These are phyloP conservation scores for Staphylotrichum tortipilum DNA, from an alignment of 495 filamentous ascomycete species.

Conservation along the genomic window DNA sequence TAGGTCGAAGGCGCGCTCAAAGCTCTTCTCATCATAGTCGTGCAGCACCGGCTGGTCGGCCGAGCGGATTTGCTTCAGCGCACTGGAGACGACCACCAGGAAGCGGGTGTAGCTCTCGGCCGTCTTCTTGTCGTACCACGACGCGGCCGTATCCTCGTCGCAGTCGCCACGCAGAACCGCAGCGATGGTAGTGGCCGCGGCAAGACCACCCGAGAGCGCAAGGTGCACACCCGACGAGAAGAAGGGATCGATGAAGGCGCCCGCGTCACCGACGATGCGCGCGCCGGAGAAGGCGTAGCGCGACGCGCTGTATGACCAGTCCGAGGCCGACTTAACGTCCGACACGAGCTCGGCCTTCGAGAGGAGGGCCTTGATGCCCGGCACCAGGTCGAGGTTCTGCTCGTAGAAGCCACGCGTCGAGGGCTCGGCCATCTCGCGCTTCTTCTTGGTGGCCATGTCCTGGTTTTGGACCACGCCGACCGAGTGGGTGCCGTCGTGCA, in stretches of 20 bases:
- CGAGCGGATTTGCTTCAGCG: slow-evolving; percentile 37
- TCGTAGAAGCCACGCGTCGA: slow-evolving; percentile 32
- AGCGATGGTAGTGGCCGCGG: slow-evolving; percentile 33
- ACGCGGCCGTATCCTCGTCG: slow-evolving; percentile 30
- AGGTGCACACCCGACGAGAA: slow-evolving; percentile 44
- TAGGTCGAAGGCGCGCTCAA: slow-evolving; percentile 44
- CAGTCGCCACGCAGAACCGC: slow-evolving; percentile 30
- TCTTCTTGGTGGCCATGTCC: slow-evolving; percentile 23
- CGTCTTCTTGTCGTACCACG: slow-evolving; percentile 41
- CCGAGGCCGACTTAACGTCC: slow-evolving; percentile 31
- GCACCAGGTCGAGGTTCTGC: slow-evolving; percentile 25
- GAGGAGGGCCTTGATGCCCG: slow-evolving; percentile 20
- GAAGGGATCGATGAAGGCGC: slow-evolving; percentile 38
- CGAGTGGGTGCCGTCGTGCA: slow-evolving; percentile 36
- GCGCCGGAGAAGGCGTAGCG: slow-evolving; percentile 27
- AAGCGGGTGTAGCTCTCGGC: slow-evolving; percentile 44
- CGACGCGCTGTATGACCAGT: slow-evolving; percentile 36
- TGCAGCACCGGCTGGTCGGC: slow-evolving; percentile 25
- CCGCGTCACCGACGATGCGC: slow-evolving; percentile 38
- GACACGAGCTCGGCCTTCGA: slow-evolving; percentile 21
- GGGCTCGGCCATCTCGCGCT: slow-evolving; percentile 14
- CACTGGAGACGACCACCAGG: slow-evolving; percentile 38
- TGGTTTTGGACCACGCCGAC: slow-evolving; percentile 35
- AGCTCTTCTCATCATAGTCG: slow-evolving; percentile 36
- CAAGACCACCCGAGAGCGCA: slow-evolving; percentile 36